phyloP scores from a whole-genome alignment of 352 stramenopile species.

The Hyphochytrium catenoides region DNA sequence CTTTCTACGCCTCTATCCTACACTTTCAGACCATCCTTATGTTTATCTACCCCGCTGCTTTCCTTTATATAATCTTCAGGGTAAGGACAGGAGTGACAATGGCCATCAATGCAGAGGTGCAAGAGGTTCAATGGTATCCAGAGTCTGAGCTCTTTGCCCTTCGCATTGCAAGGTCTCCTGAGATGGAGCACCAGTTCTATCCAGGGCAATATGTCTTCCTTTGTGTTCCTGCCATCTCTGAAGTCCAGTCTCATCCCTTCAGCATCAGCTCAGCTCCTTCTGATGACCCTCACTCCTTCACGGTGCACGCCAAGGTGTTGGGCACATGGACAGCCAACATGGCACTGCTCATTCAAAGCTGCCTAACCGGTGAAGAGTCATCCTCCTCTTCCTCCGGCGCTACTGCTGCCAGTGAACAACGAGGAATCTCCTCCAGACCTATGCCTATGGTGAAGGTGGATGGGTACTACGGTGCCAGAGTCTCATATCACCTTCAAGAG shows the following conservation, averaged over 20 bases:
- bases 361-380: too few species aligned
- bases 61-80: slow-evolving; percentile 49
- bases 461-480: too few species aligned
- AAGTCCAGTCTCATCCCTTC: slow-evolving; percentile 53
- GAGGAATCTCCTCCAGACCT: too few species aligned
- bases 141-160: slow-evolving; percentile 53
- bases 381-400: too few species aligned
- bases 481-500: slow-evolving; percentile 8
- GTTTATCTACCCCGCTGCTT: slow-evolving; percentile 50
- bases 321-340: slow-evolving; percentile 51
- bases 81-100: slow-evolving; percentile 32
- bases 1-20: slow-evolving; percentile 28
- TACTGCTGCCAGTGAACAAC: too few species aligned
- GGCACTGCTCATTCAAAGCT: too few species aligned
- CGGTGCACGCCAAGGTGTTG: slow-evolving; percentile 44
- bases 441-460: too few species aligned
- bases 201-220: slow-evolving; percentile 51
- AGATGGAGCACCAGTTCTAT: slow-evolving; percentile 48
- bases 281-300: slow-evolving; percentile 55
- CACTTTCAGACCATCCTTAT: slow-evolving; percentile 55
- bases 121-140: slow-evolving; percentile 48
- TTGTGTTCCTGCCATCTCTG: slow-evolving; percentile 32
- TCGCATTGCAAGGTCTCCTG: slow-evolving; percentile 37
- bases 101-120: slow-evolving; percentile 38
- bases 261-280: slow-evolving; percentile 56